Evolutionary conservation across 2,329 filamentous ascomycete genomes (phyloP).

Genomic region (Sporothrix dimorphospora): DNA sequence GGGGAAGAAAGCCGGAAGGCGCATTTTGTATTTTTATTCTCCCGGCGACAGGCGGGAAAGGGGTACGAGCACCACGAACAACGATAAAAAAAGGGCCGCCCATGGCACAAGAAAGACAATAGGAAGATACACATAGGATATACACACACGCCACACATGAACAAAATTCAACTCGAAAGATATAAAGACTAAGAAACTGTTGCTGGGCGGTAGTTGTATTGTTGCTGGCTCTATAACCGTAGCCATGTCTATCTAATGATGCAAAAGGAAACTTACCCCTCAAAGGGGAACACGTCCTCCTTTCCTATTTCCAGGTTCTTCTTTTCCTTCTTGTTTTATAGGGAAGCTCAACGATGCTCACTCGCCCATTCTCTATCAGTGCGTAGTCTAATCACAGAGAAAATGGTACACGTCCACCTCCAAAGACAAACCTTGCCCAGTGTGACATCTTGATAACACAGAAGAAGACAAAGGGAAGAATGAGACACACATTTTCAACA

Average conservation of each 20-base stretch:
- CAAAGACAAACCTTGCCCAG: neutral
- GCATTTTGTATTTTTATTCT: neutral
- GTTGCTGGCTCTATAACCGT: neutral
- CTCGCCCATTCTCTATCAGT: no score
- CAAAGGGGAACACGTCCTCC: no score
- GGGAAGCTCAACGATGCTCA: no score
- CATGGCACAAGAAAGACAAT: neutral
- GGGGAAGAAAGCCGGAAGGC: no score
- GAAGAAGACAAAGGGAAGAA: neutral
- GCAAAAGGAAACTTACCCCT: neutral
- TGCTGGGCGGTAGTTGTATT: neutral
- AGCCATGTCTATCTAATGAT: neutral
- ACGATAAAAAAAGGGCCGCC: neutral
- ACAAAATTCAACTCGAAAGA: neutral
- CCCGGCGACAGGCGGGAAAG: neutral
- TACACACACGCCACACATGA: slow-evolving; percentile 8
- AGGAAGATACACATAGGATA: neutral
- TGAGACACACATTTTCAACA: neutral
- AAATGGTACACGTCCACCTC: neutral
- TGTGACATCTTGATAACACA: neutral
- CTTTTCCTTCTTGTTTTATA: no score
- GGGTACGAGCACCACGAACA: neutral
- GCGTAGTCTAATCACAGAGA: neutral
- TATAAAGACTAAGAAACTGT: neutral
- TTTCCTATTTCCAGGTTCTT: no score